Evolutionary conservation across 441 rosid genomes (phyloP), one percentile per base, ranked within the genome.

Genomic region (Capsella rubella): DNA sequence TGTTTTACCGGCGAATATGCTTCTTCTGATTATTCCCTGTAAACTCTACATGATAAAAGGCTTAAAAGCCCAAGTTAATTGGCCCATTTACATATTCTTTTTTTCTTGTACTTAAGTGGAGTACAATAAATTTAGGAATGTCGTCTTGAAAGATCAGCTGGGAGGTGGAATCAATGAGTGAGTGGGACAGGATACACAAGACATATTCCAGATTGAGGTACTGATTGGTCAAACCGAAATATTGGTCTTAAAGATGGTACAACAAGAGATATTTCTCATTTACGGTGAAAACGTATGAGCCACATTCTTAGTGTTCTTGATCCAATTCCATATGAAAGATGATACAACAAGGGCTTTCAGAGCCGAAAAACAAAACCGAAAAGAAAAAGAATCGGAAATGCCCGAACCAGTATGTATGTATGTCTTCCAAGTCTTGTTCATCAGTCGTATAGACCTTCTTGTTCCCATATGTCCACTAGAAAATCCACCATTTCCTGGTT

Each of bases 401-500:
- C 32, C 64, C 50, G 40, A 60, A 52, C 63, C 69, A 60, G 62
- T 59, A 4, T 64, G 35, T 64, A 18, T 25, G 77, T 35, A 31
- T 1, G 15, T 39, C 21, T 72, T 72, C 25, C 35, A 63, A 63
- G 69, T 54, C 69, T 60, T 67, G 64, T 68, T 68, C 74, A 61
- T 87, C 80, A 88, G 71, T 88, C 98, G 71, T 93, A 91, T 85
- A 93, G 77, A 15, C 97, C 97, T 67, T 93, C 97, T 73, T 93
- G 94, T 76, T 93, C 98, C 97, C 97, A 93, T 15, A 82, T 34
- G 81, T 93, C 95, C 71, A 93, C 97, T 28, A 89, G 92, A 83
- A 91, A 93, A 82, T 88, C 97, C 49, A 89, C 91, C 98, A 93
- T 90, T 84, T 91, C 98, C 98, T 93, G 88, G 43, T 21, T 21